phyloP scores from a whole-genome alignment of 2,329 filamentous ascomycete genomes.

The Colletotrichum sp. region DNA sequence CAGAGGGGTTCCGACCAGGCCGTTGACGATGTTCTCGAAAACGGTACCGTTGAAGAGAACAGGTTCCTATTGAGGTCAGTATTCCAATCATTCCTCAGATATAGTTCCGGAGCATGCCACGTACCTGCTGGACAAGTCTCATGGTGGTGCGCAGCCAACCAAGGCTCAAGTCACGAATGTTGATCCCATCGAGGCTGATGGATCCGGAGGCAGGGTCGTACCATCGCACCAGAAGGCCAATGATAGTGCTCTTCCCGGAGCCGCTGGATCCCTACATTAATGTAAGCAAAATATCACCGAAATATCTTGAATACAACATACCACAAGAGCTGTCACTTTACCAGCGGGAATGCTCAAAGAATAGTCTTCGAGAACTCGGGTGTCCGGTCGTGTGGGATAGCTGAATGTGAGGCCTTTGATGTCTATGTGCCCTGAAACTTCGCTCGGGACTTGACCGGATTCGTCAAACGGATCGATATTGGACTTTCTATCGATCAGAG shows the following conservation, averaged over 20 bases:
- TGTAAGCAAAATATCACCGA: slow-evolving; percentile 25
- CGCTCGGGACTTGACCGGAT: slow-evolving; percentile 13
- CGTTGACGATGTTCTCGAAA: slow-evolving; percentile 26
- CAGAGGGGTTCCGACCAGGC: slow-evolving; percentile 21
- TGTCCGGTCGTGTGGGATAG: slow-evolving; percentile 70
- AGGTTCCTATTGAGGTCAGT: slow-evolving; percentile 25
- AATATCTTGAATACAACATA: slow-evolving; percentile 30
- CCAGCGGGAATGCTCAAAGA: slow-evolving; percentile 64
- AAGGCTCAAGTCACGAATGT: slow-evolving; percentile 28
- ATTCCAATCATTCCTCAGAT: not conserved
- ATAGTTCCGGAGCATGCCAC: not conserved
- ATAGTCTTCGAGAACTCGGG: slow-evolving; percentile 66
- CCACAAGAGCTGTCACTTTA: slow-evolving; percentile 69
- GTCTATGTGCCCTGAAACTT: slow-evolving; percentile 58
- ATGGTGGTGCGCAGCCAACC: slow-evolving; percentile 33
- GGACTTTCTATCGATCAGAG: slow-evolving; percentile 27
- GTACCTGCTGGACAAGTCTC: slow-evolving; percentile 31
- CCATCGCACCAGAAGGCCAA: slow-evolving; percentile 72
- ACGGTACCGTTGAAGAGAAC: slow-evolving; percentile 27
- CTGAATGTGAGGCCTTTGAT: slow-evolving; percentile 67
- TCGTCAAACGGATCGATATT: slow-evolving; percentile 24
- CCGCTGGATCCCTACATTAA: slow-evolving; percentile 54
- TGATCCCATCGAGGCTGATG: slow-evolving; percentile 30
- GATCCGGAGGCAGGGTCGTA: slow-evolving; percentile 41
- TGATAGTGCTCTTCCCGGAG: slow-evolving; percentile 71